A percentile compares a stretch with the other conserved stretches of the same genome.
These are phyloP conservation scores for Cyberlindnera saturnus DNA, from an alignment of 805 yeast species.

Conservation along the genomic window DNA sequence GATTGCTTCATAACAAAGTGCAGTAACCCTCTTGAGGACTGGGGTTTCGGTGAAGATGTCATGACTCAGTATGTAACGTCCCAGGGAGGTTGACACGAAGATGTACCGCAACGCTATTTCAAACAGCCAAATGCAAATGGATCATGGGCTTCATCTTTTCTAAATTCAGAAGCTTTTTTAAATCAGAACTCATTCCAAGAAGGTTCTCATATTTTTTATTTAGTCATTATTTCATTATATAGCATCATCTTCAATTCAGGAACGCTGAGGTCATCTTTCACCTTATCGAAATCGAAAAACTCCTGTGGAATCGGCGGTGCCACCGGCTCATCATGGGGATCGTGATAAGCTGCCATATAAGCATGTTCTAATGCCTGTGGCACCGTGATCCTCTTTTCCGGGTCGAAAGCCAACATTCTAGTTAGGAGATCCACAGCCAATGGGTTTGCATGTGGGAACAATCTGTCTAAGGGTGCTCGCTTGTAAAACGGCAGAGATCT, in stretches of 20 bases:
- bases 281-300: conserved; percentile 83
- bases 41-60: too few species aligned
- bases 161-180: background rate
- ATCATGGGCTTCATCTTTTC: too few species aligned
- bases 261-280: conserved; percentile 71
- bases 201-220: background rate
- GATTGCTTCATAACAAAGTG: too few species aligned
- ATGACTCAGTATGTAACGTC: too few species aligned
- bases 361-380: conserved; percentile 83
- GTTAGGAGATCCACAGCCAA: conserved; percentile 57
- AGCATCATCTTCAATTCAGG: conserved; percentile 73
- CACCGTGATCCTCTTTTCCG: conserved; percentile 75
- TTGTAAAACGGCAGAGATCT: conserved; percentile 68
- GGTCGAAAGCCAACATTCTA: conserved; percentile 76
- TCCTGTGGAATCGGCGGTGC: conserved; percentile 79
- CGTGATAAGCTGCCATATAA: conserved; percentile 82
- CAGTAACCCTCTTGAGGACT: too few species aligned
- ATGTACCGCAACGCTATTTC: too few species aligned
- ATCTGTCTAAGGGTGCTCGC: conserved; percentile 43
- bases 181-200: background rate
- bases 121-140: too few species aligned
- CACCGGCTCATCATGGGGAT: conserved; percentile 87
- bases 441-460: conserved; percentile 51
- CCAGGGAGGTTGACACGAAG: too few species aligned
- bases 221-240: conserved; percentile 62